Evolutionary conservation across 495 filamentous ascomycete species (phyloP).

Genomic region (Haplographium delicatum): DNA sequence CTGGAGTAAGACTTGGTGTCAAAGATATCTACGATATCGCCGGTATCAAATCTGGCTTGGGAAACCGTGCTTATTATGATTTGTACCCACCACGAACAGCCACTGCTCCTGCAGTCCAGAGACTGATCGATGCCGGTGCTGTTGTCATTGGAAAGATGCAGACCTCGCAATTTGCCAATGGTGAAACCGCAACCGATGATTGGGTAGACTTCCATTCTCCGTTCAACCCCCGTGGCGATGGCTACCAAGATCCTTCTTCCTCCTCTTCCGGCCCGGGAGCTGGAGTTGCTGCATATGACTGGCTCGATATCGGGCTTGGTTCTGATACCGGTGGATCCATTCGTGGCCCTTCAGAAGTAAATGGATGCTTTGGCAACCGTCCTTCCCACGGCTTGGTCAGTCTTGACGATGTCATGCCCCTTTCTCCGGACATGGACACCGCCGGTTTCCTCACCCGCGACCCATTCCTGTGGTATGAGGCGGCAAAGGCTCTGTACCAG

Average conservation of each 20-base stretch:
- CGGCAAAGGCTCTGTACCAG: conserved; percentile 40
- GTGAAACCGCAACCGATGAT: conserved; percentile 32
- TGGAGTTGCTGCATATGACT: conserved; percentile 45
- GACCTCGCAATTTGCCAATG: conserved; percentile 54
- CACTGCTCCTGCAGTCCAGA: conserved; percentile 45
- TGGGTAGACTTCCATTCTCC: conserved; percentile 43
- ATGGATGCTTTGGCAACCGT: conserved; percentile 34
- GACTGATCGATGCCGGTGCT: conserved; percentile 55
- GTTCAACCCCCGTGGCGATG: conserved; percentile 54
- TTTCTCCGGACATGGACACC: conserved; percentile 41
- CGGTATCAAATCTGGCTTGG: conserved; percentile 47
- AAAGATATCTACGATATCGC: conserved; percentile 59
- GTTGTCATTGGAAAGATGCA: conserved; percentile 56
- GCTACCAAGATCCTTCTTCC: conserved; percentile 44
- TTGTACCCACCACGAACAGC: conserved; percentile 41
- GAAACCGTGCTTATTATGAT: conserved; percentile 51
- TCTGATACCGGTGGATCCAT: conserved; percentile 40
- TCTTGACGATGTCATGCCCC: conserved; percentile 39
- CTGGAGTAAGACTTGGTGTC: conserved; percentile 48
- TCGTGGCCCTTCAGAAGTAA: conserved; percentile 30
- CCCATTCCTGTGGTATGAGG: conserved; percentile 39
- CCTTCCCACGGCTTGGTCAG: conserved; percentile 29
- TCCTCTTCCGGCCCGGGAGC: conserved; percentile 45
- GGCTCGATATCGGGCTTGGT: conserved; percentile 51
- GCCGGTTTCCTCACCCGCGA: conserved; percentile 44